Conservation (phyloP, 768 basidiomycete genomes). For the Agaricus bisporus region DNA sequence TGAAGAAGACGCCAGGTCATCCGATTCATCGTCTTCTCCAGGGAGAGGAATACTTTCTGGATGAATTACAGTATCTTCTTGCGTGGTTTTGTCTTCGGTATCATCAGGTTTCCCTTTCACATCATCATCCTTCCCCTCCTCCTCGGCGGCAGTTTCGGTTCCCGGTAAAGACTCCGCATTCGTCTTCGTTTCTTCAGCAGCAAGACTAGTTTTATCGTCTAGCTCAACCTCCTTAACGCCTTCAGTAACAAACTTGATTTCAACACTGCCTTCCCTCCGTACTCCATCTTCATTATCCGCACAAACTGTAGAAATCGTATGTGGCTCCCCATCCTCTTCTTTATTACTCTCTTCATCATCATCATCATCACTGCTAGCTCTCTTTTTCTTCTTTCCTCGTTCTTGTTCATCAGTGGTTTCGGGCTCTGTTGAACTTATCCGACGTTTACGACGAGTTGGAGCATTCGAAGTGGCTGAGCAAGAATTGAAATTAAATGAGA, state of each 20-base stretch:
- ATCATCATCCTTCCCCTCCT: background rate
- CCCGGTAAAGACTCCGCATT: constrained; percentile 1
- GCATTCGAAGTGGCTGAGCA: constrained; percentile 80
- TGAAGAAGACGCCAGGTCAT: constrained; percentile 10
- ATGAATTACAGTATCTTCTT: constrained; percentile 3
- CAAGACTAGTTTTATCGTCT: constrained; percentile 46
- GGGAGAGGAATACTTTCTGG: constrained; percentile 15
- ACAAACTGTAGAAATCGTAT: constrained; percentile 14
- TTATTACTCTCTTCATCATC: constrained; percentile 21
- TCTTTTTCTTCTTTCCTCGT: constrained; percentile 36
- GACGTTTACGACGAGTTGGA: constrained; percentile 63
- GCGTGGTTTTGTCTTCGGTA: background rate
- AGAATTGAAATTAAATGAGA: too few species aligned
- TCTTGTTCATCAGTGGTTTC: constrained; percentile 36
- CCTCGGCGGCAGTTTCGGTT: background rate
- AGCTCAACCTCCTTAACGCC: constrained; percentile 67
- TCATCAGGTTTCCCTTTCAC: background rate
- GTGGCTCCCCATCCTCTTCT: constrained; percentile 15
- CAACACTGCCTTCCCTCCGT: constrained; percentile 12
- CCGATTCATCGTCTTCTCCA: constrained; percentile 11
- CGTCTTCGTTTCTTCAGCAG: background rate
- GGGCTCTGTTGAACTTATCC: constrained; percentile 44
- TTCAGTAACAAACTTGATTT: constrained; percentile 33
- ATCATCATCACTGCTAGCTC: too few species aligned
- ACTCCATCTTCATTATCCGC: constrained; percentile 11